These are phyloP conservation scores for Tylopilus rubrobrunneus DNA, from an alignment of 768 basidiomycete genomes.

Conservation along the genomic window DNA sequence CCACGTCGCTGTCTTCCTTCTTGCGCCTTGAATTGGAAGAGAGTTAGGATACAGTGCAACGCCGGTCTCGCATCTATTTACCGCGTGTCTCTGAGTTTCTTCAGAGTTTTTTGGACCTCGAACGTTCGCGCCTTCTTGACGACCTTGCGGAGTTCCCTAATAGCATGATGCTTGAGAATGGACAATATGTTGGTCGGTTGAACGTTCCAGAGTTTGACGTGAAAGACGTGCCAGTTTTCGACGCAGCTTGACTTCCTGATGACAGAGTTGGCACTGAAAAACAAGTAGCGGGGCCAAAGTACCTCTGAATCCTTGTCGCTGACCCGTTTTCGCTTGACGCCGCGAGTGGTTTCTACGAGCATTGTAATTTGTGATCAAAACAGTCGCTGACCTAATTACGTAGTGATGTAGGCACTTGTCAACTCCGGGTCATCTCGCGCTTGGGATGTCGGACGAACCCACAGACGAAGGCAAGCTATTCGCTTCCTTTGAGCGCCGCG, in stretches of 20 bases:
- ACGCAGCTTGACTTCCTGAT: conserved; percentile 38
- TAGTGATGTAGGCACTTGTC: neutral
- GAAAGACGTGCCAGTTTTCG: conserved; percentile 53
- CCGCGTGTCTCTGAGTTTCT: conserved; percentile 72
- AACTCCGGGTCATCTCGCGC: neutral
- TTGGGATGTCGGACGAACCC: conserved; percentile 37
- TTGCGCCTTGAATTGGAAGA: conserved; percentile 30
- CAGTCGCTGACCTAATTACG: conserved; percentile 20
- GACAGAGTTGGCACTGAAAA: conserved; percentile 2
- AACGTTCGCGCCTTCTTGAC: conserved; percentile 79
- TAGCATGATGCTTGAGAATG: conserved; percentile 60
- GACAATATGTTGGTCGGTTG: conserved; percentile 6
- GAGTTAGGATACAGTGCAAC: neutral
- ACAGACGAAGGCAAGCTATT: conserved; percentile 42
- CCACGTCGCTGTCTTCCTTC: conserved; percentile 34
- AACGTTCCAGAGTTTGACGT: conserved; percentile 6
- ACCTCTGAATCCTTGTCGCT: conserved; percentile 33
- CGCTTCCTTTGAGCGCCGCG: conserved; percentile 57
- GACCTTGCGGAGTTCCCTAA: conserved; percentile 69
- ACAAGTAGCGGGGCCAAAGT: neutral
- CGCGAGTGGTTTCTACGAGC: conserved; percentile 10
- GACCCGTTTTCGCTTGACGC: conserved; percentile 45
- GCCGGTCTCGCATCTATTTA: conserved; percentile 23
- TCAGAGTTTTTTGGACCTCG: conserved; percentile 80
- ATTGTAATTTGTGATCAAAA: neutral